Percentiles rank a stretch among this genome's conserved stretches.
These are phyloP conservation scores for Trichocladium antarcticum DNA, from an alignment of 495 filamentous ascomycete species.

Conservation along the genomic window DNA sequence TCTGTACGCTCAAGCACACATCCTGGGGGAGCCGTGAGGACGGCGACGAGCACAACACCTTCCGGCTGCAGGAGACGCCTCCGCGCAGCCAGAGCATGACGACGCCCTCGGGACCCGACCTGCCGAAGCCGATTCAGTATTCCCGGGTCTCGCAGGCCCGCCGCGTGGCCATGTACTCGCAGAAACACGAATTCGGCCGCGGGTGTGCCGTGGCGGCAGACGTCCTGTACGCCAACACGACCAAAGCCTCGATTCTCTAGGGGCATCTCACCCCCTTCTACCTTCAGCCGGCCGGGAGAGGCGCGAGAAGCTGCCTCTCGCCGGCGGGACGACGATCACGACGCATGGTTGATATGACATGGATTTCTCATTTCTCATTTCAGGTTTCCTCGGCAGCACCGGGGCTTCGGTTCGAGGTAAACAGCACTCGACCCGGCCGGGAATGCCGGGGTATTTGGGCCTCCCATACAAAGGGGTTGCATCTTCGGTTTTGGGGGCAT, in stretches of 20 bases:
- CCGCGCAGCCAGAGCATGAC: constrained; percentile 38
- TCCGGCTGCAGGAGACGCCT: constrained; percentile 43
- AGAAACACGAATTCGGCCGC: constrained; percentile 13
- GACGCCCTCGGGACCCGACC: constrained; percentile 30
- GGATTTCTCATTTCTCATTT: constrained; percentile 22
- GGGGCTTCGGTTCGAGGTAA: constrained; percentile 15
- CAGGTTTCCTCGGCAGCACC: constrained; percentile 3
- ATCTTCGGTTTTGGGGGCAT: constrained; percentile 2
- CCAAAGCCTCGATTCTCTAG: neutral
- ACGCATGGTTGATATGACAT: constrained; percentile 15
- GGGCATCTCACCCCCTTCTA: neutral
- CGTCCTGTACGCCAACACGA: constrained; percentile 2
- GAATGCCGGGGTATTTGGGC: constrained; percentile 9
- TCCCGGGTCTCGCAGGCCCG: constrained; percentile 9
- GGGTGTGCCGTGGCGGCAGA: constrained; percentile 1
- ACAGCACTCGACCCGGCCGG: constrained; percentile 15
- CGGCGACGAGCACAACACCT: constrained; percentile 50
- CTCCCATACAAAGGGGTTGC: neutral
- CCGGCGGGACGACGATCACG: constrained; percentile 13
- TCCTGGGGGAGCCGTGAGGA: constrained; percentile 61
- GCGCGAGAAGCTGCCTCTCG: neutral
- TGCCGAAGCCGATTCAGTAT: constrained; percentile 15
- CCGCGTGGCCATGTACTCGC: constrained; percentile 6
- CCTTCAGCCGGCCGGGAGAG: neutral
- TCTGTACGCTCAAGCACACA: constrained; percentile 57